Conservation (phyloP, 2,329 filamentous ascomycete species). For the Trichoderma atrobrunneum region DNA sequence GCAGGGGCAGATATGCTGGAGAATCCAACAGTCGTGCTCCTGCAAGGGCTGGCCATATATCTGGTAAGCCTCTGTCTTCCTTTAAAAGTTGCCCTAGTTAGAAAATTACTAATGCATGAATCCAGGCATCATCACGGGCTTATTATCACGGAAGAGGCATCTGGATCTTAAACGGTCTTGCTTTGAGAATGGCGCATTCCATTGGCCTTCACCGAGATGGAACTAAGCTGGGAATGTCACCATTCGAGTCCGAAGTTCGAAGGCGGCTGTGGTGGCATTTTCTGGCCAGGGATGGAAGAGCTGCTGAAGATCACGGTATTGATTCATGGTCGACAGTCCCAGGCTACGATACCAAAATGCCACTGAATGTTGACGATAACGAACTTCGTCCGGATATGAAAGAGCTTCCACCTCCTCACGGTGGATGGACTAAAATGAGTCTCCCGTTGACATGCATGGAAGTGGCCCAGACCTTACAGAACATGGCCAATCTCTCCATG, state of each 20-base stretch:
- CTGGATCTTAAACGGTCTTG: slow-evolving; percentile 44
- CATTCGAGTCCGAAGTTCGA: slow-evolving; percentile 55
- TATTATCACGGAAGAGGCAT: slow-evolving; percentile 35
- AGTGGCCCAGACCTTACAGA: slow-evolving; percentile 35
- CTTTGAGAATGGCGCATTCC: slow-evolving; percentile 45
- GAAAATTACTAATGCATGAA: neutral
- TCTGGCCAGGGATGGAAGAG: slow-evolving; percentile 47
- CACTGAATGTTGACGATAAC: slow-evolving; percentile 45
- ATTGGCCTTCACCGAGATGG: slow-evolving; percentile 56
- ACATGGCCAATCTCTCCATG: slow-evolving; percentile 25
- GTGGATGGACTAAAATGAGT: slow-evolving; percentile 57
- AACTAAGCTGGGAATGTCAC: slow-evolving; percentile 43
- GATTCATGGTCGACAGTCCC: slow-evolving; percentile 19
- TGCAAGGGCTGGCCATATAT: slow-evolving; percentile 40
- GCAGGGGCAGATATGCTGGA: slow-evolving; percentile 41
- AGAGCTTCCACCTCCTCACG: slow-evolving; percentile 38
- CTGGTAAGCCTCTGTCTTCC: slow-evolving; percentile 29
- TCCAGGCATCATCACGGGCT: slow-evolving; percentile 31
- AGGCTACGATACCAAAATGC: slow-evolving; percentile 27
- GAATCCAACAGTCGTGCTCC: slow-evolving; percentile 34
- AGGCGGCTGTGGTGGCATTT: slow-evolving; percentile 56
- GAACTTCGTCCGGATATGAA: slow-evolving; percentile 44
- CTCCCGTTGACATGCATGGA: slow-evolving; percentile 54
- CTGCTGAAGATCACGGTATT: slow-evolving; percentile 56
- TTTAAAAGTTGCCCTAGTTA: neutral